A percentile compares a stretch with the other conserved stretches of the same genome.
These are phyloP conservation scores for Coemansia sp. DNA, from an alignment of 371 early-diverging fungal species.

Conservation along the genomic window DNA sequence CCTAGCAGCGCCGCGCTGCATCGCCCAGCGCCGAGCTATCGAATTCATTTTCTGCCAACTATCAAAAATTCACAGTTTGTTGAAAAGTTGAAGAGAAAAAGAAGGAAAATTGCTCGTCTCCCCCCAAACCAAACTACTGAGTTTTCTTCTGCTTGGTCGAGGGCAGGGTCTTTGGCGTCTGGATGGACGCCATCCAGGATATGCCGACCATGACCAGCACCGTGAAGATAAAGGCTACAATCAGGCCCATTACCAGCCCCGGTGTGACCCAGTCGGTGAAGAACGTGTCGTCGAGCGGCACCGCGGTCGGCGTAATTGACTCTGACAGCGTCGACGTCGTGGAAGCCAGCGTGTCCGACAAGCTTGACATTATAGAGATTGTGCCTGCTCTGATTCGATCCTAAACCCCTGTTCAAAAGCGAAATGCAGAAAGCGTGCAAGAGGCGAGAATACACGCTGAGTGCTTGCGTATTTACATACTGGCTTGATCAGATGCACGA, in stretches of 20 bases:
- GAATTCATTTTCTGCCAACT: neutral
- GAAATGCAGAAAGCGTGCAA: neutral
- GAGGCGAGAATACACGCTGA: neutral
- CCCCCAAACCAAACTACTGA: conserved; percentile 14
- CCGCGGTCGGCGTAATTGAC: conserved; percentile 7
- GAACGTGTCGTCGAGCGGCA: conserved; percentile 42
- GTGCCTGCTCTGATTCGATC: too few species aligned
- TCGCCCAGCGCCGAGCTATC: neutral
- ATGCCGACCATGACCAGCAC: conserved; percentile 41
- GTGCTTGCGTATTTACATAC: too few species aligned
- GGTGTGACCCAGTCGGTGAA: conserved; percentile 51
- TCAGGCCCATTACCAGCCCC: conserved; percentile 43
- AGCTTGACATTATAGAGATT: conserved; percentile 9
- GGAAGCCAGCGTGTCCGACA: conserved; percentile 1
- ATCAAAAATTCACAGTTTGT: neutral
- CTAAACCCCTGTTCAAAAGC: neutral
- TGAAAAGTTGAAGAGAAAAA: conserved; percentile 1
- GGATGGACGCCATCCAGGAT: conserved; percentile 44
- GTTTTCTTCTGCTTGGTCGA: conserved; percentile 43
- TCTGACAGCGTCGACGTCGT: conserved; percentile 1
- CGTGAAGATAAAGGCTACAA: conserved; percentile 35
- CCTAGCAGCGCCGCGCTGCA: neutral
- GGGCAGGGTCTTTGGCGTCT: conserved; percentile 45
- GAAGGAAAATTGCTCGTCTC: too few species aligned
- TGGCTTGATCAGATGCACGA: neutral